Conservation (phyloP, 352 stramenopile species). For the Globisporangium irregulare region DNA sequence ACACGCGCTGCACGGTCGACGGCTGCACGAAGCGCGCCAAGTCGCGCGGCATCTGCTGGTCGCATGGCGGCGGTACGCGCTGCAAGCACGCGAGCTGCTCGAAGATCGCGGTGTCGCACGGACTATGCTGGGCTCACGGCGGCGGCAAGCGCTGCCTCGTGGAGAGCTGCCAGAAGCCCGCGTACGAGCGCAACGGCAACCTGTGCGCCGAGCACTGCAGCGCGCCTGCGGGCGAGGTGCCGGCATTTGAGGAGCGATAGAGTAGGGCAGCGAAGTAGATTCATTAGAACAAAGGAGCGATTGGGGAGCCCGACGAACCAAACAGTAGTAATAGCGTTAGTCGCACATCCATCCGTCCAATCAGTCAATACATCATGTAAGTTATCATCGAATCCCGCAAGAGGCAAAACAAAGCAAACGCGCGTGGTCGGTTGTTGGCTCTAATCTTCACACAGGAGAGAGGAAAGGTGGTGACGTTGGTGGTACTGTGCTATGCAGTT, state of each 20-base stretch:
- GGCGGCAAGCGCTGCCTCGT: constrained; percentile 40
- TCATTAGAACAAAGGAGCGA: background rate
- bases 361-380: background rate
- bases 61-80: constrained; percentile 29
- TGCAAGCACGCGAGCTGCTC: constrained; percentile 48
- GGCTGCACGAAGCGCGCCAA: constrained; percentile 45
- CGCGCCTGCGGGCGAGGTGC: background rate
- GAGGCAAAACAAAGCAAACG: background rate
- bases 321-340: background rate
- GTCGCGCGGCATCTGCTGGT: constrained; percentile 31
- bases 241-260: background rate
- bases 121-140: constrained; percentile 52
- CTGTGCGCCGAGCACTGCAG: constrained; percentile 37
- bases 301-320: background rate
- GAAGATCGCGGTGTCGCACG: constrained; percentile 57
- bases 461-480: background rate
- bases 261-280: background rate
- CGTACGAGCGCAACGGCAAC: constrained; percentile 62
- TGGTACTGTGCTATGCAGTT: background rate
- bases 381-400: background rate
- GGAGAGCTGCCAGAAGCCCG: constrained; percentile 38
- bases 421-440: background rate
- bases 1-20: constrained; percentile 48
- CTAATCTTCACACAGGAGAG: background rate
- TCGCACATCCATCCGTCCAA: background rate